Evolutionary conservation across 805 yeast species (phyloP).

Genomic region (Kluyveromyces dobzhanskii): DNA sequence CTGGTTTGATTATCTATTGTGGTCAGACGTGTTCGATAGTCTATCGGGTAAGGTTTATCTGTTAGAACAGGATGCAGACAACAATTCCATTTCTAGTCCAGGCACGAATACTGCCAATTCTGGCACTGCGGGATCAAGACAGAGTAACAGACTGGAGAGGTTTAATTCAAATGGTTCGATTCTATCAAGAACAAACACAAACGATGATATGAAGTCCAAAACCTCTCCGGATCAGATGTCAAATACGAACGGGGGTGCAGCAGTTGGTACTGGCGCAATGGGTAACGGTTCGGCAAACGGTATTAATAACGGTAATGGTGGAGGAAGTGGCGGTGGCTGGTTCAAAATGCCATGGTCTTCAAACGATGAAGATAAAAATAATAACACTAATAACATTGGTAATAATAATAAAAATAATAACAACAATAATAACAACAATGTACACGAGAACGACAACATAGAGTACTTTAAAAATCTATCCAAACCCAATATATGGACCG

Average conservation of each 20-base stretch:
- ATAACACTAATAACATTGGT: conserved; percentile 4
- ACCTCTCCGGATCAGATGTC: background rate
- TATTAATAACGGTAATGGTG: background rate
- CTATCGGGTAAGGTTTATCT: conserved; percentile 1
- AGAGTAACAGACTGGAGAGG: conserved; percentile 16
- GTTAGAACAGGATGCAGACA: background rate
- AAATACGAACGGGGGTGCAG: conserved; percentile 9
- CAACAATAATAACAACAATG: conserved; percentile 4
- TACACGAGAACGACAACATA: conserved; percentile 1
- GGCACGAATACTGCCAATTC: conserved; percentile 3
- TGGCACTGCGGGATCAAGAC: conserved; percentile 7
- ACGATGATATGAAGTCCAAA: conserved; percentile 7
- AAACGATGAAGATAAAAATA: conserved; percentile 4
- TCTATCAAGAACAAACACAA: conserved; percentile 24
- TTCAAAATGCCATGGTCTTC: conserved; percentile 4
- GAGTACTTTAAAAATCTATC: conserved; percentile 17
- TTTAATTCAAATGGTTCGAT: conserved; percentile 23
- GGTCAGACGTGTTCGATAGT: conserved; percentile 25
- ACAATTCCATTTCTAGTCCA: background rate
- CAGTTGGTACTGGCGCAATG: conserved; percentile 9
- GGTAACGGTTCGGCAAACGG: background rate
- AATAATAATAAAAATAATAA: conserved; percentile 4
- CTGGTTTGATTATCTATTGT: conserved; percentile 20
- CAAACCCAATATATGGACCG: conserved; percentile 43
- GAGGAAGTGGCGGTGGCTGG: conserved; percentile 1